Base-by-base conservation (phyloP, 495 filamentous ascomycete species). In the Pseudevernia furfuracea region DNA sequence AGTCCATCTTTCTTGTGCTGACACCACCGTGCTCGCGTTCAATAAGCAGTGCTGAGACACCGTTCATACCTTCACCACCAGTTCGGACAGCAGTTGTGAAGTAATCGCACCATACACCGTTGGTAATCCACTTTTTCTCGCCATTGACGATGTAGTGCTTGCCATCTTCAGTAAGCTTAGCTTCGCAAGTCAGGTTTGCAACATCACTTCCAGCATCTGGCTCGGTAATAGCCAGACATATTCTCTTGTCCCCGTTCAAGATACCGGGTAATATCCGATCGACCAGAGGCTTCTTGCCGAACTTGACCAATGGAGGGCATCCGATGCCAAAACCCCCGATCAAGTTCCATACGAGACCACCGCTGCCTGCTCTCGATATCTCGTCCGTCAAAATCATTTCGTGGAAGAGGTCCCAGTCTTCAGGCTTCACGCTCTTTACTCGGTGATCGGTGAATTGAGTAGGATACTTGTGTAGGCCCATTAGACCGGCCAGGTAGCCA, bases 61-160 rank as follows among this genome's bases (percentile, higher is more conserved):
- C 94, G 69, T 90, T 89, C 93, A 96, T 97, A 46, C 94, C 94
- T 74, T 73, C 67, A 38, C 78, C 80, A 59, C 93, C 92, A 1
- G 94, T 98, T 63, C 94, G 90, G 41, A 98, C 94, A 49, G 94
- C 94, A 41, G 88, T 91, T 60, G 94, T 97, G 81, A 98, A 98
- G 78, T 97, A 98, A 74, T 98, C 94, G 63, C 81, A 83, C 89
- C 90, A 97, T 66, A 96, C 83, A 70, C 94, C 94, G 79, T 98
- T 97, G 71, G 93, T 97, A 76, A 98, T 98, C 94, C 94, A 97
- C 77, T 98, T 98, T 87, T 98, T 97, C 83, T 97, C 94, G 49
- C 94, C 94, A 73, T 97, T 98, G 76, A 98, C 94, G 65, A 98
- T 97, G 76, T 95, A 98, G 76, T 97, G 90, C 82, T 97, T 98